Evolutionary conservation across 2,329 filamentous ascomycete species (phyloP).

Genomic region (Mycogone perniciosa): DNA sequence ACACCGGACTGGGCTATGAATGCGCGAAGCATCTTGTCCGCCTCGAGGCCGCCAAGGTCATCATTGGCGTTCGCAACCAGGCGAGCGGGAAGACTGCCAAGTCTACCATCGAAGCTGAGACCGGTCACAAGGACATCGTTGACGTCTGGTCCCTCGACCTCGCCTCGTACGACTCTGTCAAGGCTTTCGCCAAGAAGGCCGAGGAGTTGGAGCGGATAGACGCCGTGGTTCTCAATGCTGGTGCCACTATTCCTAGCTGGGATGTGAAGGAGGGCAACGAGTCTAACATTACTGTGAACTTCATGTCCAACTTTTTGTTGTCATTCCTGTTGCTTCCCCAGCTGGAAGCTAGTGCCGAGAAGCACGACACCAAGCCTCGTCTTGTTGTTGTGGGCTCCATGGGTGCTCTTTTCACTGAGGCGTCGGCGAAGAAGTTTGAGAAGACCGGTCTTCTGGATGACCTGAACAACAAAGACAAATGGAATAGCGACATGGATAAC

Average conservation of each 20-base stretch:
- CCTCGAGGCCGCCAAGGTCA: conserved; percentile 34
- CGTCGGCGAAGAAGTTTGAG: not conserved
- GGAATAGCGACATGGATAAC: not conserved
- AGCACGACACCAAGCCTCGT: conserved; percentile 28
- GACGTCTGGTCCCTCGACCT: conserved; percentile 43
- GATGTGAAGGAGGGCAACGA: conserved; percentile 35
- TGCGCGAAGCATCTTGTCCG: conserved; percentile 34
- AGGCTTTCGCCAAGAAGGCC: conserved; percentile 29
- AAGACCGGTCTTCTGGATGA: conserved; percentile 1
- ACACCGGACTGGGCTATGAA: conserved; percentile 35
- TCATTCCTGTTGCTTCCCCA: conserved; percentile 37
- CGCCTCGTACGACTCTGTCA: conserved; percentile 28
- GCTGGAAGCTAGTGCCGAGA: conserved; percentile 30
- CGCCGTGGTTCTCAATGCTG: conserved; percentile 37
- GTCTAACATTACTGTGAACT: conserved; percentile 38
- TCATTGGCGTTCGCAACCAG: conserved; percentile 35
- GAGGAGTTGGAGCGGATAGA: conserved; percentile 34
- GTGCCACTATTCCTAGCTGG: conserved; percentile 14
- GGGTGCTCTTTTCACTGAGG: not conserved
- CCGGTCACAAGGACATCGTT: conserved; percentile 19
- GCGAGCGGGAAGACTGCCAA: conserved; percentile 37
- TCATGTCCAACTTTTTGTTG: conserved; percentile 40
- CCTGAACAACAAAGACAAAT: conserved; percentile 1
- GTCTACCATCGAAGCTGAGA: conserved; percentile 28
- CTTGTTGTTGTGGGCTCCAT: conserved; percentile 28